phyloP scores from a whole-genome alignment of 2,329 filamentous ascomycete genomes.

The Epichloe typhina region DNA sequence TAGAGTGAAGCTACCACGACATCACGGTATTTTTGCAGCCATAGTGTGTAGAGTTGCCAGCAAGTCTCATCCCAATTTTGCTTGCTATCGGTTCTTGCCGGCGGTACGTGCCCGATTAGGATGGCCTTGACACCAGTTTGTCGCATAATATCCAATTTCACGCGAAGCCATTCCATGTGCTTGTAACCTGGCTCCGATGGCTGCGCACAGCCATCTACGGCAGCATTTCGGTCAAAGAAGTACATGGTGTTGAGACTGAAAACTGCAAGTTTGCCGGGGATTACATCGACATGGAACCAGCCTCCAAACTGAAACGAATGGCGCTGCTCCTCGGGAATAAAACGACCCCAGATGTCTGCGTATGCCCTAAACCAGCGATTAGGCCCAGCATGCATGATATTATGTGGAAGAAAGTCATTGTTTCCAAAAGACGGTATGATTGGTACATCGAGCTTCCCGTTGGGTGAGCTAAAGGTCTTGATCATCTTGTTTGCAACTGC shows the following conservation, averaged over 20 bases:
- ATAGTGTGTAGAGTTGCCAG: slow-evolving; percentile 94
- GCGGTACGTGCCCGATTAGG: slow-evolving; percentile 85
- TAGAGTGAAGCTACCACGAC: slow-evolving; percentile 69
- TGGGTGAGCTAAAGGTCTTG: slow-evolving; percentile 53
- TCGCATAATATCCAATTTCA: slow-evolving; percentile 75
- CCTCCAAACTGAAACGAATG: slow-evolving; percentile 87
- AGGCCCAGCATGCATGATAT: slow-evolving; percentile 75
- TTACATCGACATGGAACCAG: slow-evolving; percentile 89
- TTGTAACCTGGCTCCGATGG: slow-evolving; percentile 78
- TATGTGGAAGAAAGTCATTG: slow-evolving; percentile 95
- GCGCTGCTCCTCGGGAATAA: slow-evolving; percentile 84
- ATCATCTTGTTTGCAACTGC: slow-evolving; percentile 64
- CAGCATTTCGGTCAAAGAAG: slow-evolving; percentile 87
- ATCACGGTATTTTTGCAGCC: slow-evolving; percentile 82
- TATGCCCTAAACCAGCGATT: slow-evolving; percentile 77
- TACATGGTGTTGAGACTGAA: slow-evolving; percentile 95
- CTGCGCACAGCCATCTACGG: slow-evolving; percentile 75
- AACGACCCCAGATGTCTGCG: slow-evolving; percentile 63
- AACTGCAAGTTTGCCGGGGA: slow-evolving; percentile 72
- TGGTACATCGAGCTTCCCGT: slow-evolving; percentile 53
- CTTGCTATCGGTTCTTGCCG: slow-evolving; percentile 74
- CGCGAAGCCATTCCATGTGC: slow-evolving; percentile 90
- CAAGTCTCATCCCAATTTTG: slow-evolving; percentile 90
- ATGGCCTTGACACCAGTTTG: slow-evolving; percentile 86
- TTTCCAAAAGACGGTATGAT: slow-evolving; percentile 88